A percentile compares a stretch with the other conserved stretches of the same genome.
These are phyloP conservation scores for Anaeromyces robustus DNA, from an alignment of 192 early-diverging fungal genomes.

Conservation along the genomic window DNA sequence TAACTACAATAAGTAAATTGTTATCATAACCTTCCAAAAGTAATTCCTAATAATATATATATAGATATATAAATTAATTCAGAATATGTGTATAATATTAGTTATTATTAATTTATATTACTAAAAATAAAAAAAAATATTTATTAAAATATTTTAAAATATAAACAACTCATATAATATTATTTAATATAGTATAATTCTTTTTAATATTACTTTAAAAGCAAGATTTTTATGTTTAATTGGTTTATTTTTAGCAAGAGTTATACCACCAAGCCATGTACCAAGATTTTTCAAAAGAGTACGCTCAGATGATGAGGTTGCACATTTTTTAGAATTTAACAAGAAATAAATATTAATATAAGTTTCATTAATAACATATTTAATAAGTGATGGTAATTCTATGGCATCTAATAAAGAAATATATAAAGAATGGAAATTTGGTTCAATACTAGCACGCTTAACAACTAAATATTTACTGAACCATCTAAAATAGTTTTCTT, in stretches of 20 bases:
- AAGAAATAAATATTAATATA: slow-evolving; percentile 71
- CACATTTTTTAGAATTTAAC: slow-evolving; percentile 84
- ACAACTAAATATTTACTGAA: slow-evolving; percentile 90
- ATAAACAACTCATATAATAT: too few species aligned
- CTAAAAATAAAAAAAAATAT: not conserved
- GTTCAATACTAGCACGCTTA: slow-evolving; percentile 89
- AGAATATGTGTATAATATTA: too few species aligned
- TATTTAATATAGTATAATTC: too few species aligned
- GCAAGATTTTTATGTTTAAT: slow-evolving; percentile 90
- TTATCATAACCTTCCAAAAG: slow-evolving; percentile 80
- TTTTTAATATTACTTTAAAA: slow-evolving; percentile 55
- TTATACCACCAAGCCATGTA: slow-evolving; percentile 92
- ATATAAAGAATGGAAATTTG: slow-evolving; percentile 91
- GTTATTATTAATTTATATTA: not conserved
- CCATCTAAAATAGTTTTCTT: slow-evolving; percentile 58
- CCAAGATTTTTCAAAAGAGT: slow-evolving; percentile 89
- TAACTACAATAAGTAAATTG: slow-evolving; percentile 79
- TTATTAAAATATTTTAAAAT: too few species aligned
- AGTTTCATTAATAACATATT: slow-evolving; percentile 77
- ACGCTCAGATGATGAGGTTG: slow-evolving; percentile 75
- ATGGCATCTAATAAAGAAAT: slow-evolving; percentile 66
- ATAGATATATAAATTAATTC: too few species aligned
- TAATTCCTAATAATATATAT: slow-evolving; percentile 43
- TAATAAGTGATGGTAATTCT: slow-evolving; percentile 41
- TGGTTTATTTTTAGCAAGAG: slow-evolving; percentile 86